These are phyloP conservation scores for Neoboletus subvelutipes DNA, from an alignment of 768 basidiomycete genomes.

Conservation along the genomic window DNA sequence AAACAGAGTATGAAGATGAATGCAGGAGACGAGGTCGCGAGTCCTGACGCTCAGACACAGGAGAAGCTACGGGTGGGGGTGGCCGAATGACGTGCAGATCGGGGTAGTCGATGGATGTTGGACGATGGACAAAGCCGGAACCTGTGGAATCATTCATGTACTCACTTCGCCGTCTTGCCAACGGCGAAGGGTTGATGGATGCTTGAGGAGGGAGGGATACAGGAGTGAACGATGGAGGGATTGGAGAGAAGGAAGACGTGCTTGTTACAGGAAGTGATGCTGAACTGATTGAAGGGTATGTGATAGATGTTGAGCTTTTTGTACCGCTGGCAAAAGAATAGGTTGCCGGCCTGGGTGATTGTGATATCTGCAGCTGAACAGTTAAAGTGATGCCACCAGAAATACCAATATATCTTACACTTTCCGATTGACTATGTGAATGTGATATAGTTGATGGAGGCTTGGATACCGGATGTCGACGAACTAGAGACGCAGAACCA, in stretches of 20 bases:
- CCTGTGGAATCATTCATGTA: conserved; percentile 76
- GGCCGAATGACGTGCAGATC: conserved; percentile 70
- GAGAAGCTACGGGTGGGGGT: conserved; percentile 75
- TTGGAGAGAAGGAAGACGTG: conserved; percentile 41
- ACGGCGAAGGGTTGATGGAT: conserved; percentile 76
- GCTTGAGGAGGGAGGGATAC: conserved; percentile 77
- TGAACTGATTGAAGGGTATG: conserved; percentile 50
- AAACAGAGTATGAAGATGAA: conserved; percentile 35
- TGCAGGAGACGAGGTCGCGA: conserved; percentile 55
- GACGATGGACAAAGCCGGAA: conserved; percentile 43
- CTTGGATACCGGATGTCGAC: conserved; percentile 44
- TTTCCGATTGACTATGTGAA: conserved; percentile 49
- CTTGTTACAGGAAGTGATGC: conserved; percentile 38
- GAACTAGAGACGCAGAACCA: conserved; percentile 20
- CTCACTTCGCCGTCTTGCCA: conserved; percentile 72
- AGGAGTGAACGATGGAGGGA: conserved; percentile 38
- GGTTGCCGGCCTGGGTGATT: conserved; percentile 34
- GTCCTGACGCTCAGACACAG: conserved; percentile 73
- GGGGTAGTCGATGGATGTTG: conserved; percentile 75
- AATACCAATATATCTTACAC: conserved; percentile 36
- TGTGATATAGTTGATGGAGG: conserved; percentile 46
- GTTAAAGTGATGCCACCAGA: conserved; percentile 14
- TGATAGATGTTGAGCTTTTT: conserved; percentile 42
- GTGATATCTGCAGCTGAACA: conserved; percentile 33
- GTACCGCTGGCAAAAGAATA: conserved; percentile 40